These are phyloP conservation scores for Myriosclerotinia curreyana DNA, from an alignment of 2,329 filamentous ascomycete genomes.

Conservation along the genomic window DNA sequence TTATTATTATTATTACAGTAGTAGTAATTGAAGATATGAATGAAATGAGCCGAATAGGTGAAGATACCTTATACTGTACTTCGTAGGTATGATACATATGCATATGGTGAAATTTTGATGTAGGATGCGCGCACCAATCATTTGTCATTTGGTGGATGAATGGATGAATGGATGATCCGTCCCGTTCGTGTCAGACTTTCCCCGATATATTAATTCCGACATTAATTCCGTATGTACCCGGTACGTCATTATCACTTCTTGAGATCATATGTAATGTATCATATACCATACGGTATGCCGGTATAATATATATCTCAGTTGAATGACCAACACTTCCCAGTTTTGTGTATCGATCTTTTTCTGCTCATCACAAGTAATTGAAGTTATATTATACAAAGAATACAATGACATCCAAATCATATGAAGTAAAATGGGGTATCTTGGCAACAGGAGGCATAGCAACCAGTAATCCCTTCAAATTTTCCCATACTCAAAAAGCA, in stretches of 20 bases:
- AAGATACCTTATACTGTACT: too few relatives aligned
- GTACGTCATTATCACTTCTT: slow-evolving; percentile 3
- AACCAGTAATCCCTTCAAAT: slow-evolving; percentile 30
- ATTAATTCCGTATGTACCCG: not conserved
- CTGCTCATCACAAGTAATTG: not conserved
- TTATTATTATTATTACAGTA: too few relatives aligned
- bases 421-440: slow-evolving; percentile 39
- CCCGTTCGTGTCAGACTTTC: not conserved
- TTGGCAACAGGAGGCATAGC: slow-evolving; percentile 42
- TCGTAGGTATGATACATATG: too few relatives aligned
- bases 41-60: not conserved
- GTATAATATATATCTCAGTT: not conserved
- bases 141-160: slow-evolving; percentile 1
- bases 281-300: too few relatives aligned
- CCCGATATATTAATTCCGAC: not conserved
- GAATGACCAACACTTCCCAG: not conserved
- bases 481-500: not conserved
- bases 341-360: not conserved
- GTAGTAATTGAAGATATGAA: not conserved
- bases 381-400: not conserved
- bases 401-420: slow-evolving; percentile 35
- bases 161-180: not conserved
- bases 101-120: not conserved
- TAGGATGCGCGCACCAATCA: not conserved
- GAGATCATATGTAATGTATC: too few relatives aligned